A percentile compares a stretch with the other conserved stretches of the same genome.
Evolutionary conservation across 2,329 filamentous ascomycete genomes (phyloP).

Genomic region (Samsoniella hepiali): DNA sequence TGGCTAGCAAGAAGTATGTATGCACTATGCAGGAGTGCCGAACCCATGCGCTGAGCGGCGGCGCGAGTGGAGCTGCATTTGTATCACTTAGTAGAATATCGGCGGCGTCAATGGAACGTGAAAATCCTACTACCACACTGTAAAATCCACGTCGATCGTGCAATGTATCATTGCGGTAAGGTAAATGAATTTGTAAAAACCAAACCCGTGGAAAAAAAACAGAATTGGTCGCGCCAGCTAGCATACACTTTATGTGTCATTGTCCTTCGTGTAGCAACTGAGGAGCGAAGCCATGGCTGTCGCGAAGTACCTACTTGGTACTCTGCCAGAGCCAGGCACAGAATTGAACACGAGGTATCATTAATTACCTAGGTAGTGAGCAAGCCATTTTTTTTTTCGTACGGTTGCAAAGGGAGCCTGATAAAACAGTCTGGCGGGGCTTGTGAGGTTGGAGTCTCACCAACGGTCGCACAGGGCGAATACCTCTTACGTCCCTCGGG

Average conservation of each 20-base stretch:
- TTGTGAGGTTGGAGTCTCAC: conserved; percentile 1
- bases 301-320: too few relatives aligned
- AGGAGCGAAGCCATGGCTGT: too few relatives aligned
- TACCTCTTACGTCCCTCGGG: neutral
- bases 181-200: too few relatives aligned
- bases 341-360: too few relatives aligned
- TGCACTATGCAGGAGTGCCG: neutral
- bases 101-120: neutral
- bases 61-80: neutral
- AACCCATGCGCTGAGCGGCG: neutral
- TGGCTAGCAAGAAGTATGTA: neutral
- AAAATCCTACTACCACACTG: neutral
- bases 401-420: neutral
- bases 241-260: too few relatives aligned
- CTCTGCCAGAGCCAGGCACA: too few relatives aligned
- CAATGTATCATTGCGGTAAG: neutral
- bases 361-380: too few relatives aligned
- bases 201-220: too few relatives aligned
- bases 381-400: too few relatives aligned
- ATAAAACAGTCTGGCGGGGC: neutral
- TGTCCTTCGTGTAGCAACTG: too few relatives aligned
- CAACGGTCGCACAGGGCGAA: conserved; percentile 1
- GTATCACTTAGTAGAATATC: neutral
- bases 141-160: neutral
- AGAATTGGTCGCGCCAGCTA: too few relatives aligned